These are phyloP conservation scores for Rhodotorula sp. DNA, from an alignment of 1,284 basidiomycete species.

Conservation along the genomic window DNA sequence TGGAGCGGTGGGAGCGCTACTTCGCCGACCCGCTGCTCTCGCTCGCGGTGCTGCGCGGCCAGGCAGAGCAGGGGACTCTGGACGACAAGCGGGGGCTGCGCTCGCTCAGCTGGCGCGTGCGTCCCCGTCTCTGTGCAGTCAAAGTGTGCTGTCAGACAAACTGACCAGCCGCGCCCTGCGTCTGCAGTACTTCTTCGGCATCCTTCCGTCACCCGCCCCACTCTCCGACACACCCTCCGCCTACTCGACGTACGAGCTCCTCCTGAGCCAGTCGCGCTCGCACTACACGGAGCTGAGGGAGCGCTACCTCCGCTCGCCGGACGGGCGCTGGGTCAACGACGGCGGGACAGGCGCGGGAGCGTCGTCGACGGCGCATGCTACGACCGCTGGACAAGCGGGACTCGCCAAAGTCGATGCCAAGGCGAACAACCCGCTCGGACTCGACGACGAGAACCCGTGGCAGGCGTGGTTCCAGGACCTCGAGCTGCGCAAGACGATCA, in stretches of 20 bases:
- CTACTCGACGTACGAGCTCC: slow-evolving; percentile 22
- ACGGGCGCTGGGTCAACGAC: slow-evolving; percentile 53
- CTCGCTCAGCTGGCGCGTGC: slow-evolving; percentile 53
- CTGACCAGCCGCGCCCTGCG: not conserved
- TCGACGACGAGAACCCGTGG: slow-evolving; percentile 90
- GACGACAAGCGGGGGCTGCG: slow-evolving; percentile 27
- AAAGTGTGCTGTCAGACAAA: not conserved
- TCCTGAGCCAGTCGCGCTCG: slow-evolving; percentile 36
- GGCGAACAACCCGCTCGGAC: slow-evolving; percentile 79
- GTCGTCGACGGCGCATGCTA: not conserved
- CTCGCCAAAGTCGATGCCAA: slow-evolving; percentile 54
- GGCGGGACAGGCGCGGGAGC: not conserved
- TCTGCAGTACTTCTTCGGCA: slow-evolving; percentile 50
- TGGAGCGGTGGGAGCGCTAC: slow-evolving; percentile 46
- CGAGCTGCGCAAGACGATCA: slow-evolving; percentile 80
- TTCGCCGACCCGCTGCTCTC: slow-evolving; percentile 52
- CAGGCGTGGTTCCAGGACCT: slow-evolving; percentile 83
- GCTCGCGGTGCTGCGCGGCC: slow-evolving; percentile 45
- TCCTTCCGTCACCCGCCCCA: slow-evolving; percentile 51
- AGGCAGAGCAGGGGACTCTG: slow-evolving; percentile 38
- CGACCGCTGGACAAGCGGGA: not conserved
- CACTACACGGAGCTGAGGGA: slow-evolving; percentile 51
- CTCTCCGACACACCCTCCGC: slow-evolving; percentile 46
- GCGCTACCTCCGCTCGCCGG: slow-evolving; percentile 54
- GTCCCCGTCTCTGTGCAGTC: slow-evolving; percentile 12